A percentile compares a stretch with the other conserved stretches of the same genome.
phyloP scores from a whole-genome alignment of 768 basidiomycete genomes.

The Calocera viscosa region DNA sequence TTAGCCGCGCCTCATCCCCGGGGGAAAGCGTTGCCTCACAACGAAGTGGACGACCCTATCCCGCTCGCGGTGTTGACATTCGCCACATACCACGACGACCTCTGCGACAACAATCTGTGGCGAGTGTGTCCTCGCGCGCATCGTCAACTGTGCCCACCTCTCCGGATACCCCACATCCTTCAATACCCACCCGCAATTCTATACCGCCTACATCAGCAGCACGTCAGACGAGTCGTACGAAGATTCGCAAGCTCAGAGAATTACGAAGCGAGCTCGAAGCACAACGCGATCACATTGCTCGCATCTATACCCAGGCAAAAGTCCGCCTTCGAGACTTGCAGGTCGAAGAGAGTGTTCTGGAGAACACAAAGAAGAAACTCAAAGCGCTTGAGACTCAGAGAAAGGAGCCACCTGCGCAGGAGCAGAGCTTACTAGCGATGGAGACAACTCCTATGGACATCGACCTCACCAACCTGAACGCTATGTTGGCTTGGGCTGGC shows the following conservation, averaged over 20 bases:
- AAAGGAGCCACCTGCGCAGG: background rate
- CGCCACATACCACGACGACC: background rate
- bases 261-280: background rate
- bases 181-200: background rate
- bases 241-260: background rate
- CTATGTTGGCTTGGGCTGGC: background rate
- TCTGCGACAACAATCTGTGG: background rate
- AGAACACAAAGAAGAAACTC: constrained; percentile 6
- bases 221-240: background rate
- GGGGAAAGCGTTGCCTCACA: background rate
- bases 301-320: background rate
- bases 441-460: background rate
- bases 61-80: background rate
- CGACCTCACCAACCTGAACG: background rate
- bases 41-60: background rate
- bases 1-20: background rate
- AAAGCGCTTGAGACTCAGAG: background rate
- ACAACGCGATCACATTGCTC: background rate
- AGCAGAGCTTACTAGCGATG: background rate
- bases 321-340: background rate
- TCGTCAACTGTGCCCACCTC: background rate
- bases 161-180: background rate
- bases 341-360: constrained; percentile 3
- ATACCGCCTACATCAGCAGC: background rate
- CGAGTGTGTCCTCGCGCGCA: background rate